Evolutionary conservation across 805 yeast species (phyloP), one percentile per base, ranked within the genome.

Genomic region (Yarrowia divulgata): DNA sequence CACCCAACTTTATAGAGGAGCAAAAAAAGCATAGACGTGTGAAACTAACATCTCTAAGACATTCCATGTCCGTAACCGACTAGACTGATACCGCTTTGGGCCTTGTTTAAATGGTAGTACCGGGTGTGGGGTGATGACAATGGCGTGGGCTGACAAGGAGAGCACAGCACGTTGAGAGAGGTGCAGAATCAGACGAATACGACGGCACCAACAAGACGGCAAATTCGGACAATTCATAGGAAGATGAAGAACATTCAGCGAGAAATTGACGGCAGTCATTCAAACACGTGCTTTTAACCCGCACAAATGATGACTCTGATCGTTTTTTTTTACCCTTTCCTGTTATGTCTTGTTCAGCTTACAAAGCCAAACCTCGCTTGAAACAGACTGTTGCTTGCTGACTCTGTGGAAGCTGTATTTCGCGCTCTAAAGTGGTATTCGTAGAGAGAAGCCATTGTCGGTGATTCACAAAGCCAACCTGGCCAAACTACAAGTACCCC

Each of bases 41-140:
- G 34, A 49, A 49, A 49, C 52, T 49, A 49, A n/a, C 37, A 16
- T 19, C 32, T 3, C 35, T 49, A 49, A 32, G 54, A 49, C 54
- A 49, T 49, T 32, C 37, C 52, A 46, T 48, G 37, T 49, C 54
- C 54, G 54, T 49, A 49, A 32, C 39, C 39, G 34, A 39, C 14
- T 49, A 49, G 54, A 16, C 54, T 49, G 39, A 49, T 49, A 49
- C 54, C 54, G 54, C 39, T 32, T 49, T 32, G 23, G 52, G 52
- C 35, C 50, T n/a, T 46, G 23, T 8, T 6, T 5, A 40, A 10
- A 43, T n/a, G 23, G 18, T 6, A 23, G 18, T 6, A 23, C 18
- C 12, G 46, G 18, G n/a, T 49, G 54, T 49, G 54, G 54, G 54
- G 54, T 29, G 54, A 49, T 29, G 8, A 48, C 34, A 19, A 46